Evolutionary conservation across 225 moss, liverwort and hornwort species (phyloP).

Genomic region (Polytrichum formosum): DNA sequence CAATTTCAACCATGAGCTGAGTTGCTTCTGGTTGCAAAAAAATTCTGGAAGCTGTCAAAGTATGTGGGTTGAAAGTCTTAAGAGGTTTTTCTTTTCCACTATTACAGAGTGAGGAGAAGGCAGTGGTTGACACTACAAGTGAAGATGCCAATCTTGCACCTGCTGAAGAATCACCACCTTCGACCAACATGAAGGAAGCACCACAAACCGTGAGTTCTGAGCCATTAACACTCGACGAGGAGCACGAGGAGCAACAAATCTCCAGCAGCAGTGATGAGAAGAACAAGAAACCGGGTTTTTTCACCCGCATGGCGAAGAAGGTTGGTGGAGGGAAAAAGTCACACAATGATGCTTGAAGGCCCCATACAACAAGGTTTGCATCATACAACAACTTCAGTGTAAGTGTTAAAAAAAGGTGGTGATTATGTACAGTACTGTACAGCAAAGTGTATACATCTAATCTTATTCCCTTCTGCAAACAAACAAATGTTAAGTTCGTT

Average conservation of each 20-base stretch:
- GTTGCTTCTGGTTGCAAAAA: neutral
- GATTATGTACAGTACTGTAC: too few species aligned
- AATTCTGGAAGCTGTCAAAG: neutral
- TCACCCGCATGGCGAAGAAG: constrained; percentile 1
- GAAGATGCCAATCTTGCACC: neutral
- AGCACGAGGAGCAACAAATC: neutral
- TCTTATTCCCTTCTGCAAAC: too few species aligned
- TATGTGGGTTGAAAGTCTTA: neutral
- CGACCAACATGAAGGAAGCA: neutral
- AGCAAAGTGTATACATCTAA: too few species aligned
- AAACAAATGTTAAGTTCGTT: too few species aligned
- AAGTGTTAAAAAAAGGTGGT: too few species aligned
- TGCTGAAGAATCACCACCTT: neutral
- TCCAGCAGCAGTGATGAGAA: neutral
- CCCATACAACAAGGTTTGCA: too few species aligned
- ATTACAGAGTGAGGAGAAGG: neutral
- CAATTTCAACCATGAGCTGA: too few species aligned
- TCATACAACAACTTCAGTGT: too few species aligned
- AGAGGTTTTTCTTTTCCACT: neutral
- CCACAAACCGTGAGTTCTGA: neutral
- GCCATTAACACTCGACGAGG: neutral
- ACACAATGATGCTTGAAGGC: neutral
- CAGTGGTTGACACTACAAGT: too few species aligned
- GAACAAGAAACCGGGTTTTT: neutral
- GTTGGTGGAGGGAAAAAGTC: constrained; percentile 2